phyloP scores from a whole-genome alignment of 441 rosid species.

The Sinapis alba region DNA sequence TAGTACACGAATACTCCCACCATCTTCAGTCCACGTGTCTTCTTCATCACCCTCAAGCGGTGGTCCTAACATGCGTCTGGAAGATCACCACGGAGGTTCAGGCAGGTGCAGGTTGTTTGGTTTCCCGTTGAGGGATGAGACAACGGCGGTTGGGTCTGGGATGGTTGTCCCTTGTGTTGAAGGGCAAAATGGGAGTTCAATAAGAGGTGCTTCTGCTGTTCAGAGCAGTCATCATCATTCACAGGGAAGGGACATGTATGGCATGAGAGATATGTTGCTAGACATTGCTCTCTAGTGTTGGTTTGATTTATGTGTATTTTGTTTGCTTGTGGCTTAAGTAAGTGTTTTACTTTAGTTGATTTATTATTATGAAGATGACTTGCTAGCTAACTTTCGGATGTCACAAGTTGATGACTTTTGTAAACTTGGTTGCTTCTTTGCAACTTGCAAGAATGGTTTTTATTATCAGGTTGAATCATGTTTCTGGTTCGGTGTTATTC shows the following conservation, averaged over 20 bases:
- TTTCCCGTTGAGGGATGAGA: conserved; percentile 75
- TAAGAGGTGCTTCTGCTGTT: conserved; percentile 50
- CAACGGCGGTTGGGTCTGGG: conserved; percentile 39
- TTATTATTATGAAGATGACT: conserved; percentile 21
- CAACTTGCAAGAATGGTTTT: conserved; percentile 31
- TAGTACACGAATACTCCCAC: conserved; percentile 41
- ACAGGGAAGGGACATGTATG: conserved; percentile 58
- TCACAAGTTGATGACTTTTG: conserved; percentile 26
- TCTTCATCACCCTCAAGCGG: conserved; percentile 53
- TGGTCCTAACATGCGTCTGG: conserved; percentile 3
- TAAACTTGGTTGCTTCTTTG: conserved; percentile 25
- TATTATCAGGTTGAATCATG: conserved; percentile 1
- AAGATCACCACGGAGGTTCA: conserved; percentile 37
- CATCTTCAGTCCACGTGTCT: conserved; percentile 44
- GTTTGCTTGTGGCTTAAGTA: conserved; percentile 31
- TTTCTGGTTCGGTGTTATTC: background rate
- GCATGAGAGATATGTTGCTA: conserved; percentile 45
- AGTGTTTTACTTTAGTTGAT: conserved; percentile 25
- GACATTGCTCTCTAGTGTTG: conserved; percentile 47
- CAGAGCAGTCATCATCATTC: conserved; percentile 62
- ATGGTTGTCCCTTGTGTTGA: conserved; percentile 48
- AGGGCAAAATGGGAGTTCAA: conserved; percentile 47
- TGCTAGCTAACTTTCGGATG: conserved; percentile 37
- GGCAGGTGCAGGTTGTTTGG: conserved; percentile 93
- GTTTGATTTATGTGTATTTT: background rate